Conservation (phyloP, 129 eudicot genomes). For the Centella asiatica region DNA sequence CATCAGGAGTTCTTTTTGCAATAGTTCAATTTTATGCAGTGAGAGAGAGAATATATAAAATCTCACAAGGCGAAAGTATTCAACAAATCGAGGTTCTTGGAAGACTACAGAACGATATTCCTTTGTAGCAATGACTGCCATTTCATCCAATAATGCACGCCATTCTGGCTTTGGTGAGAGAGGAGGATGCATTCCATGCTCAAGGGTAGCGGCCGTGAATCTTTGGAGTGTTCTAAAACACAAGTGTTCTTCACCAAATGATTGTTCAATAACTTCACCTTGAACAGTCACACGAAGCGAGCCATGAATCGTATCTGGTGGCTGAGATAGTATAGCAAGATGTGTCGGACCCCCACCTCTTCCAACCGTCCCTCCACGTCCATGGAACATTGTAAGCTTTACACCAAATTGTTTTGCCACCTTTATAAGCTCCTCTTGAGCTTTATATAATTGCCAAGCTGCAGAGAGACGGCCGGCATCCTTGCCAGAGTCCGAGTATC, state of each 20-base stretch:
- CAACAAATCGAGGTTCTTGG: constrained; percentile 69
- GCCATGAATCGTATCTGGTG: constrained; percentile 69
- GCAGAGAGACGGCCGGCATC: constrained; percentile 84
- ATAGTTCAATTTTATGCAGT: background rate
- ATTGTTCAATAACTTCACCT: constrained; percentile 80
- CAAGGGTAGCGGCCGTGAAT: constrained; percentile 73
- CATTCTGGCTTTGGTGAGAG: constrained; percentile 76
- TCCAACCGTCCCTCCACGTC: constrained; percentile 78
- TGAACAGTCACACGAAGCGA: constrained; percentile 80
- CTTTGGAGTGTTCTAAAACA: constrained; percentile 75
- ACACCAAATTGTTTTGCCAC: constrained; percentile 57
- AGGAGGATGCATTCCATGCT: constrained; percentile 87
- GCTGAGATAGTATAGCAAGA: constrained; percentile 80
- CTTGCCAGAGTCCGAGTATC: constrained; percentile 80
- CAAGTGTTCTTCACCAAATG: constrained; percentile 75
- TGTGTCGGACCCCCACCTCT: constrained; percentile 86
- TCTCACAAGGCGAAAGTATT: constrained; percentile 71
- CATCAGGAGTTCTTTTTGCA: background rate
- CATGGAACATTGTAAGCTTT: constrained; percentile 80
- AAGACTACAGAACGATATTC: constrained; percentile 70
- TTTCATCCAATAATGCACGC: constrained; percentile 68
- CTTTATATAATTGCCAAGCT: constrained; percentile 81
- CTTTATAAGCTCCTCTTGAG: constrained; percentile 62
- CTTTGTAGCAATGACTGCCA: constrained; percentile 64
- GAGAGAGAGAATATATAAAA: background rate